Conservation (phyloP, 306 rosid species). For the Quercus gilva region DNA sequence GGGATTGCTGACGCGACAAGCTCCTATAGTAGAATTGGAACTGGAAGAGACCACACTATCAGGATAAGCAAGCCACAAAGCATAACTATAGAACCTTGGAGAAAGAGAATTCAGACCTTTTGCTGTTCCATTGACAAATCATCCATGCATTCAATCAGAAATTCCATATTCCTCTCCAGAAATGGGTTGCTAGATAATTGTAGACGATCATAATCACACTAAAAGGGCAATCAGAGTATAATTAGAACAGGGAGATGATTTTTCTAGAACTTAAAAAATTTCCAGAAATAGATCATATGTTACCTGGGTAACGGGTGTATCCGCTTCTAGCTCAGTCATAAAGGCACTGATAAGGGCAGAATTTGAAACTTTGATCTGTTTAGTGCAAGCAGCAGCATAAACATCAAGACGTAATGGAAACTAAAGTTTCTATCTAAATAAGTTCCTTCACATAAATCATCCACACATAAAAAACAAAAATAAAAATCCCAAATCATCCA, state of each 20-base stretch:
- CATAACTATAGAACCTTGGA: conserved; percentile 7
- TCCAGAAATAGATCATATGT: conserved; percentile 10
- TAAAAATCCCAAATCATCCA: not conserved
- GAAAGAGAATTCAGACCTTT: conserved; percentile 52
- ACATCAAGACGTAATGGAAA: conserved; percentile 18
- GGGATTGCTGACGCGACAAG: conserved; percentile 93
- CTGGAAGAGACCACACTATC: conserved; percentile 38
- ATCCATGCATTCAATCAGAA: conserved; percentile 96
- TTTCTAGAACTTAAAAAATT: conserved; percentile 16
- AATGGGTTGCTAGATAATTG: conserved; percentile 81
- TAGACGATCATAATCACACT: conserved; percentile 95
- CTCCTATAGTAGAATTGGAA: conserved; percentile 80
- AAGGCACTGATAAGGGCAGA: conserved; percentile 96
- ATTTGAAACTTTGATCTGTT: conserved; percentile 91
- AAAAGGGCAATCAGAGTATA: conserved; percentile 17
- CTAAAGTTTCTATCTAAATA: not conserved
- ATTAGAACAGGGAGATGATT: conserved; percentile 11
- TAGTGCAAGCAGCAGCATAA: conserved; percentile 10
- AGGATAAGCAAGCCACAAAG: not conserved
- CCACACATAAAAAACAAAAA: not conserved
- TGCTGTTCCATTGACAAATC: conserved; percentile 91
- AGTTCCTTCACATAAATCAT: not conserved
- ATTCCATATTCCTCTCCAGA: conserved; percentile 89
- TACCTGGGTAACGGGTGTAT: conserved; percentile 88
- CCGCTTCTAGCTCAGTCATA: conserved; percentile 92